Percentiles rank a stretch among this genome's conserved stretches.
Evolutionary conservation across 306 rosid genomes (phyloP).

Genomic region (Phaseolus lunatus): DNA sequence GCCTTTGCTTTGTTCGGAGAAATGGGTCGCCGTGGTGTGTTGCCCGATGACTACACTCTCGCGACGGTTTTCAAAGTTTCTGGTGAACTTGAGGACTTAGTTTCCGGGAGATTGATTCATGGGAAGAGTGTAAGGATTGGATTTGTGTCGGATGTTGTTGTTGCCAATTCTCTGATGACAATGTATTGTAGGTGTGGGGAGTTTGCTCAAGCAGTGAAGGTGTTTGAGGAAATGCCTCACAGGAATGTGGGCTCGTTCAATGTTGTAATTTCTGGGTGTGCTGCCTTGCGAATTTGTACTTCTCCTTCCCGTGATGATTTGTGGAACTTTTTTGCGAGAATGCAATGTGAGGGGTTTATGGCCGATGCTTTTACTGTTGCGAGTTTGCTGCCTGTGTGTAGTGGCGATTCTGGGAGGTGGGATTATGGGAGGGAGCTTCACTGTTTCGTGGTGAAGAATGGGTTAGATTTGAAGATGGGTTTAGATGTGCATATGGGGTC

Average conservation of each 20-base stretch:
- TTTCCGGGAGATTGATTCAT: slow-evolving; percentile 64
- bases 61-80: slow-evolving; percentile 69
- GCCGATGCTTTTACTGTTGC: slow-evolving; percentile 75
- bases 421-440: slow-evolving; percentile 80
- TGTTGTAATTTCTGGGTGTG: slow-evolving; percentile 64
- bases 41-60: slow-evolving; percentile 75
- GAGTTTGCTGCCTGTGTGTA: slow-evolving; percentile 63
- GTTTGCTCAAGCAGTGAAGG: slow-evolving; percentile 53
- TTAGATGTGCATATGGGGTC: slow-evolving; percentile 74
- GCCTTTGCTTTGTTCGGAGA: slow-evolving; percentile 60
- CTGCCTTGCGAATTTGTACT: slow-evolving; percentile 34
- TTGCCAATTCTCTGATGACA: slow-evolving; percentile 70
- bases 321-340: slow-evolving; percentile 53
- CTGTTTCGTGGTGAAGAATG: slow-evolving; percentile 66
- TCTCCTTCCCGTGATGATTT: slow-evolving; percentile 37
- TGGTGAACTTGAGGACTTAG: slow-evolving; percentile 61
- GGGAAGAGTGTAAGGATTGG: slow-evolving; percentile 68
- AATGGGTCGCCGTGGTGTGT: slow-evolving; percentile 51
- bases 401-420: slow-evolving; percentile 42
- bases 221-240: slow-evolving; percentile 77
- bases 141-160: slow-evolving; percentile 61
- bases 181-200: slow-evolving; percentile 70
- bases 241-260: slow-evolving; percentile 75
- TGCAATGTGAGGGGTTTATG: slow-evolving; percentile 62
- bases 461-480: slow-evolving; percentile 49